phyloP scores from a whole-genome alignment of 1,284 basidiomycete species.

The Hypsizygus ulmarius region DNA sequence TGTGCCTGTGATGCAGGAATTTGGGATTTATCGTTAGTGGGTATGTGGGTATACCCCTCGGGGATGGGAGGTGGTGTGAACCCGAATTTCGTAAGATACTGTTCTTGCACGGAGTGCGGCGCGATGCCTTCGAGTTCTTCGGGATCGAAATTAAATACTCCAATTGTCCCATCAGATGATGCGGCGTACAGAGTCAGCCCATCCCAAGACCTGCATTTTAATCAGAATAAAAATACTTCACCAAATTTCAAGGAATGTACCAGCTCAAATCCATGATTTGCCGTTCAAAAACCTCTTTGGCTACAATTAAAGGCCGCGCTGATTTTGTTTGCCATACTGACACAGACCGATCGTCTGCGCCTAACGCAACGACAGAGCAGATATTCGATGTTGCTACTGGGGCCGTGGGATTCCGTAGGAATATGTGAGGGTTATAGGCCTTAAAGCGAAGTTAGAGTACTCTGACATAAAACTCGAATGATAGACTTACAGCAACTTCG shows the following conservation, averaged over 20 bases:
- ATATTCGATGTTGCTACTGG: conserved; percentile 75
- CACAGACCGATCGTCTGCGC: conserved; percentile 84
- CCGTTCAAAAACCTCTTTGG: conserved; percentile 91
- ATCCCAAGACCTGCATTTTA: conserved; percentile 73
- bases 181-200: conserved; percentile 92
- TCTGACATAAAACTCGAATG: neutral
- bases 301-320: conserved; percentile 86
- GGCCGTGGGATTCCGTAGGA: conserved; percentile 69
- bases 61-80: conserved; percentile 66
- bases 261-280: conserved; percentile 96
- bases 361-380: conserved; percentile 84
- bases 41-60: conserved; percentile 61
- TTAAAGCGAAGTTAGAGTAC: conserved; percentile 29
- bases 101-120: conserved; percentile 68
- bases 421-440: conserved; percentile 92
- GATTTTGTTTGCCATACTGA: conserved; percentile 94
- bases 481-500: conserved; percentile 79
- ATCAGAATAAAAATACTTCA: neutral
- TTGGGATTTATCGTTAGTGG: conserved; percentile 33
- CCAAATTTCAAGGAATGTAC: conserved; percentile 42
- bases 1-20: conserved; percentile 45
- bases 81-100: conserved; percentile 78
- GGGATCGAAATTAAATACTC: conserved; percentile 79
- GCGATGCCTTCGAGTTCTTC: conserved; percentile 85
- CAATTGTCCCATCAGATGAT: conserved; percentile 93